phyloP scores from a whole-genome alignment of 75 land plant species.

The Chamaecyparis obtusa region DNA sequence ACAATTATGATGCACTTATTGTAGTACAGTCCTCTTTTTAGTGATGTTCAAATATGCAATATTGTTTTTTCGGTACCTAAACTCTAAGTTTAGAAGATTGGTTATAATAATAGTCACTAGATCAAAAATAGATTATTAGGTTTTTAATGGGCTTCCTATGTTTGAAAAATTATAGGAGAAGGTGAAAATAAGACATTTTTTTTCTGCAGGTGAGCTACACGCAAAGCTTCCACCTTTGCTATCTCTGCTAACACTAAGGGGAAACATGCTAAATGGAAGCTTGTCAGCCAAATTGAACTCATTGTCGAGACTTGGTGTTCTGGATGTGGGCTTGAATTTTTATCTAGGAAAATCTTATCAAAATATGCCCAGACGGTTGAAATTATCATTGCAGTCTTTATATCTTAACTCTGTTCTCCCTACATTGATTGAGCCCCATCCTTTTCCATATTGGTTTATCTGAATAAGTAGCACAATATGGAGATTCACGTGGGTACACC shows the following conservation, averaged over 20 bases:
- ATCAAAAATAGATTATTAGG: not conserved
- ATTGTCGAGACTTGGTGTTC: slow-evolving; percentile 5
- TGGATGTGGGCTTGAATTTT: slow-evolving; percentile 22
- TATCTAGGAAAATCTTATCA: too few relatives aligned
- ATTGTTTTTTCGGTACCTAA: not conserved
- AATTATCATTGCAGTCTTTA: too few relatives aligned
- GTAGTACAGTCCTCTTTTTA: not conserved
- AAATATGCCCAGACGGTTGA: too few relatives aligned
- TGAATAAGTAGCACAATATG: too few relatives aligned
- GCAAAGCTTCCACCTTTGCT: not conserved
- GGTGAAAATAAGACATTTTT: not conserved
- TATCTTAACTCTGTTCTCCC: too few relatives aligned
- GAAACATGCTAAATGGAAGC: slow-evolving; percentile 15
- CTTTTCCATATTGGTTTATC: too few relatives aligned
- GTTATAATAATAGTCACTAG: too few relatives aligned
- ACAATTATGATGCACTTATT: too few relatives aligned
- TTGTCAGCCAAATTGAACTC: not conserved
- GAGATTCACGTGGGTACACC: too few relatives aligned
- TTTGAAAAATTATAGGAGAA: slow-evolving; percentile 14
- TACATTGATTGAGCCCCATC: too few relatives aligned
- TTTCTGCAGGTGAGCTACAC: slow-evolving; percentile 17
- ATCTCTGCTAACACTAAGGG: not conserved
- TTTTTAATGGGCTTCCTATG: not conserved
- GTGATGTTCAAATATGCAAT: not conserved
- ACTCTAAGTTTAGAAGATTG: too few relatives aligned